Conservation (phyloP, 2,329 filamentous ascomycete genomes). For the Coniochaeta sp. region DNA sequence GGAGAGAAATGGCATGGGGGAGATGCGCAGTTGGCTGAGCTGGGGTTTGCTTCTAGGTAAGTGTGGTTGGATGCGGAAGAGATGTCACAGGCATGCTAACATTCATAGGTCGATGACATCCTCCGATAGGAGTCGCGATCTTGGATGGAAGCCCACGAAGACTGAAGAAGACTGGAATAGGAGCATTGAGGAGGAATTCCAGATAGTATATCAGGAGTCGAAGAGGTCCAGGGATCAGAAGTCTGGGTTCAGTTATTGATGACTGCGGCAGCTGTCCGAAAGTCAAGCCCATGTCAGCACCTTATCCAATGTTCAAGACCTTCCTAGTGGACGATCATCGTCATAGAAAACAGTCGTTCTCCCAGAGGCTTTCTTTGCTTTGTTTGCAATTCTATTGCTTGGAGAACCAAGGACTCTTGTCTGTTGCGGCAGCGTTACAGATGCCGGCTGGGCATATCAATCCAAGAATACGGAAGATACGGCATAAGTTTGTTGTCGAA, state of each 20-base stretch:
- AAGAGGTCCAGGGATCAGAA: background rate
- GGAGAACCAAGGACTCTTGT: too few relatives aligned
- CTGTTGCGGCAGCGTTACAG: too few relatives aligned
- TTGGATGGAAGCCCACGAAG: constrained; percentile 25
- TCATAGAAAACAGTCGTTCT: too few relatives aligned
- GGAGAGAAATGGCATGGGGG: constrained; percentile 13
- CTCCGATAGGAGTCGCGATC: constrained; percentile 15
- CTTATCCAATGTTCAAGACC: too few relatives aligned
- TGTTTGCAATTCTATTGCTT: too few relatives aligned
- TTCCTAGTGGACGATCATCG: too few relatives aligned
- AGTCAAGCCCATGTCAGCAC: too few relatives aligned
- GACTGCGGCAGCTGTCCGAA: too few relatives aligned
- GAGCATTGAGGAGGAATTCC: constrained; percentile 14
- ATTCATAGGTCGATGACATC: constrained; percentile 20
- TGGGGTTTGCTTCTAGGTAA: background rate
- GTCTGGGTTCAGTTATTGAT: background rate
- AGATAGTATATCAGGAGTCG: background rate
- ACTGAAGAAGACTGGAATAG: constrained; percentile 19
- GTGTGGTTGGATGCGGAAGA: background rate
- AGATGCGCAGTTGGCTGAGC: constrained; percentile 19
- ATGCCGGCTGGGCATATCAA: too few relatives aligned
- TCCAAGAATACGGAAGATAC: background rate
- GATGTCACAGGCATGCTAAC: constrained; percentile 13
- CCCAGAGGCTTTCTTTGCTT: too few relatives aligned
- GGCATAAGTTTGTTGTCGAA: background rate